Conservation (phyloP, 2,329 filamentous ascomycete species). For the Aschersonia sp. region DNA sequence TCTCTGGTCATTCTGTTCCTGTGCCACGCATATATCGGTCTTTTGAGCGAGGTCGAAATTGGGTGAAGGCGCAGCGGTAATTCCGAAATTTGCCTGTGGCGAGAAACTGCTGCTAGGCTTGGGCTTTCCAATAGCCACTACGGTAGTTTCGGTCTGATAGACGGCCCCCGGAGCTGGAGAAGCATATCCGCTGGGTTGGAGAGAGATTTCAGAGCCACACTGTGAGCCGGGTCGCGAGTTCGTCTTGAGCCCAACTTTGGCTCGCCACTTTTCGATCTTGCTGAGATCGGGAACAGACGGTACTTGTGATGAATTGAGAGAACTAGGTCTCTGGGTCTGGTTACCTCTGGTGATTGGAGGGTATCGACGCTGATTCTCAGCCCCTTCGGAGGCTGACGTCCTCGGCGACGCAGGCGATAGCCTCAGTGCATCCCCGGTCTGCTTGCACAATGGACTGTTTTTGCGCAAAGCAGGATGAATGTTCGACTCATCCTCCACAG, state of each 20-base stretch:
- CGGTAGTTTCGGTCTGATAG: too few relatives aligned
- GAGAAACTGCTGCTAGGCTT: too few relatives aligned
- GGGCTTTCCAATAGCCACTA: too few relatives aligned
- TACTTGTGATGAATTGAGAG: slow-evolving; percentile 12
- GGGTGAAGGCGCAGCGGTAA: neutral
- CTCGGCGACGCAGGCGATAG: slow-evolving; percentile 7
- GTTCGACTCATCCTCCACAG: slow-evolving; percentile 11
- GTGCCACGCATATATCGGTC: neutral
- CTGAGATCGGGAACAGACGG: slow-evolving; percentile 15
- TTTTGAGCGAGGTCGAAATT: neutral
- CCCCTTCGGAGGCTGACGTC: slow-evolving; percentile 5
- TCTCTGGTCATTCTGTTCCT: neutral
- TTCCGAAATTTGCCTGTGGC: neutral
- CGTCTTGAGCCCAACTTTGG: slow-evolving; percentile 11
- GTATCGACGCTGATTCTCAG: slow-evolving; percentile 16
- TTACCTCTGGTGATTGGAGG: slow-evolving; percentile 22
- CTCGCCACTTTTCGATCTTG: slow-evolving; percentile 18
- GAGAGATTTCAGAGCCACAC: neutral
- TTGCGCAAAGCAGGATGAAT: slow-evolving; percentile 21
- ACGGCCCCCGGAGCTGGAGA: too few relatives aligned
- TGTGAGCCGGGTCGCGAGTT: slow-evolving; percentile 1
- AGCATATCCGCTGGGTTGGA: neutral
- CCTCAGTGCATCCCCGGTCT: slow-evolving; percentile 13
- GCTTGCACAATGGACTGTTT: slow-evolving; percentile 10
- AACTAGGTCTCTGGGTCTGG: slow-evolving; percentile 11